A percentile compares a stretch with the other conserved stretches of the same genome.
phyloP scores from a whole-genome alignment of 2,329 filamentous ascomycete species.

The Pseudocercospora cruenta region DNA sequence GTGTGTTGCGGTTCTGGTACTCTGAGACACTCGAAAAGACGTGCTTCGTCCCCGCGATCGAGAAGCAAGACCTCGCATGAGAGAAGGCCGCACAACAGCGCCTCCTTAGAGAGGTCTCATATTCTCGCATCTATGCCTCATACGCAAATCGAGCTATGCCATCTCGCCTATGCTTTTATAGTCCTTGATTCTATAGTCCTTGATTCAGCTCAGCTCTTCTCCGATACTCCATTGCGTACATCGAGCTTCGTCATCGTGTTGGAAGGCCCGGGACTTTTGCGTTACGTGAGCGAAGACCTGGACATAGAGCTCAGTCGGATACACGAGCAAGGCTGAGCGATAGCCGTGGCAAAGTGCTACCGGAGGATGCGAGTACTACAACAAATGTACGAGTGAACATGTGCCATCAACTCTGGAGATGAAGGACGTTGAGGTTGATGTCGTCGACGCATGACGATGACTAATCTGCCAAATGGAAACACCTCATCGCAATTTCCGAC shows the following conservation, averaged over 20 bases:
- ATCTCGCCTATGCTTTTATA: not conserved
- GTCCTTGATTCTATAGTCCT: accelerated
- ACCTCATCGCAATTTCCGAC: too few relatives aligned
- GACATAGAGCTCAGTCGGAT: not conserved
- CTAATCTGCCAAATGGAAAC: too few relatives aligned
- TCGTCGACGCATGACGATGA: too few relatives aligned
- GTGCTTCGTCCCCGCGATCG: not conserved
- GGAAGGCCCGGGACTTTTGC: not conserved
- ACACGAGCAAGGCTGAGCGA: not conserved
- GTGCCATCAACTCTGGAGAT: too few relatives aligned
- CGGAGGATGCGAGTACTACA: too few relatives aligned
- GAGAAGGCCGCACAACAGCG: too few relatives aligned
- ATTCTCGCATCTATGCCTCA: not conserved
- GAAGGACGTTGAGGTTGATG: too few relatives aligned
- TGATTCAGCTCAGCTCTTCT: not conserved
- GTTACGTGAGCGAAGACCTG: not conserved
- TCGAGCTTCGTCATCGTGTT: not conserved
- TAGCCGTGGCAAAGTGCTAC: not conserved
- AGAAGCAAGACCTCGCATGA: not conserved
- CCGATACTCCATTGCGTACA: not conserved
- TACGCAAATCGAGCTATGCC: not conserved
- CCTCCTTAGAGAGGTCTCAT: too few relatives aligned
- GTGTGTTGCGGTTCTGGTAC: not conserved
- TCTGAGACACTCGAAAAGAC: not conserved
- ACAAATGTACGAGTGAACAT: too few relatives aligned